A percentile compares a stretch with the other conserved stretches of the same genome.
Evolutionary conservation across 2,329 filamentous ascomycete species (phyloP).

Genomic region (Scytalidium sp.): DNA sequence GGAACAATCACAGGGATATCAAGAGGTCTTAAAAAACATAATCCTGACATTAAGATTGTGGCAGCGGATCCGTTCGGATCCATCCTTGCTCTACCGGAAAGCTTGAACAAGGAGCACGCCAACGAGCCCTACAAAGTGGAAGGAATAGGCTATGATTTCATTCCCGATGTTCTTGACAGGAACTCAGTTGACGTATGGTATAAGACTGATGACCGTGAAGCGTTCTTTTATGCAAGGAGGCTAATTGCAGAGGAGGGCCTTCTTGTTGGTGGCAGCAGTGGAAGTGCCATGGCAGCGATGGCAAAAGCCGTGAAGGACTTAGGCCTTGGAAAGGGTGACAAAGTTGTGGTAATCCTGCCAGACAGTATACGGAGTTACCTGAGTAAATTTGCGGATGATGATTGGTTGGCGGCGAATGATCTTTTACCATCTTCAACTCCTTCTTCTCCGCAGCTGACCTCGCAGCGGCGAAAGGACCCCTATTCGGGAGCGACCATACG

Average conservation of each 20-base stretch:
- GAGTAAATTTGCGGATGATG: constrained; percentile 97
- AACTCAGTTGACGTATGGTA: constrained; percentile 88
- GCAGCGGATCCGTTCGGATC: constrained; percentile 92
- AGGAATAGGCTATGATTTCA: constrained; percentile 97
- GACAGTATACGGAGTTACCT: constrained; percentile 98
- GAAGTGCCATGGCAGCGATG: constrained; percentile 83
- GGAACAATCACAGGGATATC: constrained; percentile 93
- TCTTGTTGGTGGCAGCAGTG: constrained; percentile 88
- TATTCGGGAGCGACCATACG: constrained; percentile 78
- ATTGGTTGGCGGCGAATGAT: constrained; percentile 97
- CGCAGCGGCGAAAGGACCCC: constrained; percentile 51
- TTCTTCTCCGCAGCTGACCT: constrained; percentile 33
- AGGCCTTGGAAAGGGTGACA: constrained; percentile 76
- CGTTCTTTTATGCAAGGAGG: constrained; percentile 84
- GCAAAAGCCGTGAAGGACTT: constrained; percentile 74
- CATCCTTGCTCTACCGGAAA: constrained; percentile 78
- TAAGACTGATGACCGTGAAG: constrained; percentile 92
- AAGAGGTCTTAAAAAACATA: constrained; percentile 83
- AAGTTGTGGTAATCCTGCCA: constrained; percentile 86
- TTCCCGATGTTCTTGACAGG: constrained; percentile 88
- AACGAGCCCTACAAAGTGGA: constrained; percentile 96
- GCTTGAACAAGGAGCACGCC: constrained; percentile 73
- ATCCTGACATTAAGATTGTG: constrained; percentile 78
- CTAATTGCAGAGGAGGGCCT: constrained; percentile 93
- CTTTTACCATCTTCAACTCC: constrained; percentile 61